Evolutionary conservation across 352 stramenopile genomes (phyloP).

Genomic region (Phytophthora quininea): DNA sequence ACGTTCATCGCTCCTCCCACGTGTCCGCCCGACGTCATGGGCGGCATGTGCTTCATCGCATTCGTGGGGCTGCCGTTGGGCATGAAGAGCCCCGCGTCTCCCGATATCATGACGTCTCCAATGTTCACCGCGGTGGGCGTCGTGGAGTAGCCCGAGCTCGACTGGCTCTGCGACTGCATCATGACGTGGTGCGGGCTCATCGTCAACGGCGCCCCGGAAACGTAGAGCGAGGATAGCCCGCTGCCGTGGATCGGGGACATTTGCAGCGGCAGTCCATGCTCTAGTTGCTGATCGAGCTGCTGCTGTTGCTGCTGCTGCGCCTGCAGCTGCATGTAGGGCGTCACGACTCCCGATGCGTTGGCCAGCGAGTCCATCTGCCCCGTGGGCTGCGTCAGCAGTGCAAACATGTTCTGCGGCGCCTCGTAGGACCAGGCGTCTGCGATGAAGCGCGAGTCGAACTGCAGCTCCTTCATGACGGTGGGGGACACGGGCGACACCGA

Average conservation of each 20-base stretch:
- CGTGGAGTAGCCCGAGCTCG: conserved; percentile 24
- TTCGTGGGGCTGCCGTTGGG: conserved; percentile 43
- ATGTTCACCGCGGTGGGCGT: conserved; percentile 37
- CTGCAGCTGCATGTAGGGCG: conserved; percentile 48
- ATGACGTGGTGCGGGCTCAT: conserved; percentile 46
- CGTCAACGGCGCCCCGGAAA: conserved; percentile 32
- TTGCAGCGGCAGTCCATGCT: conserved; percentile 20
- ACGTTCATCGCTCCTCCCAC: conserved; percentile 60
- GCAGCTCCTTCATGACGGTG: conserved; percentile 44
- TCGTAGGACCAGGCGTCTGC: conserved; percentile 54
- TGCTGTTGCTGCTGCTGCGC: conserved; percentile 36
- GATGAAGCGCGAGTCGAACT: conserved; percentile 55
- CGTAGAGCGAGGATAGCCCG: conserved; percentile 37
- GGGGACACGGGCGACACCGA: conserved; percentile 36
- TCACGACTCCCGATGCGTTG: conserved; percentile 34
- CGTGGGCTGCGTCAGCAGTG: conserved; percentile 40
- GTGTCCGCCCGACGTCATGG: conserved; percentile 29
- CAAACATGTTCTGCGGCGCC: conserved; percentile 62
- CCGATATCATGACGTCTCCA: conserved; percentile 54
- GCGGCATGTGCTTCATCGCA: conserved; percentile 51
- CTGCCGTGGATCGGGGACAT: conserved; percentile 37
- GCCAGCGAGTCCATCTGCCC: conserved; percentile 37
- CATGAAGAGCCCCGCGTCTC: conserved; percentile 47
- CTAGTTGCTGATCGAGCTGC: conserved; percentile 34
- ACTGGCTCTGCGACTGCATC: conserved; percentile 25